phyloP scores from a whole-genome alignment of 2,329 filamentous ascomycete species.

The Septoria petroselini region DNA sequence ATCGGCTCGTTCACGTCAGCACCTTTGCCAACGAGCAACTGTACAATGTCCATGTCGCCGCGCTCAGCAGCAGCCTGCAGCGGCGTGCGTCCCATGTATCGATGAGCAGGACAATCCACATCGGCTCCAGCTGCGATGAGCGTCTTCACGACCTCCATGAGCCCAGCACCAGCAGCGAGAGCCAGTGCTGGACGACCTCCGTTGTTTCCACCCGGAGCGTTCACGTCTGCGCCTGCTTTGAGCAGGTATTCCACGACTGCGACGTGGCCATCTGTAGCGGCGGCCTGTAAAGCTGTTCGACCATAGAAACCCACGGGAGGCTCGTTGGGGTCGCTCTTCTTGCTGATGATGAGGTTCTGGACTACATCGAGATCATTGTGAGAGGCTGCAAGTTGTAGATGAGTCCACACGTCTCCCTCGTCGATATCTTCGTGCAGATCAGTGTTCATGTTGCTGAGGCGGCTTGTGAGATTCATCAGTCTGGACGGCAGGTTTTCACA shows the following conservation, averaged over 20 bases:
- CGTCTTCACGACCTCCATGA: constrained; percentile 17
- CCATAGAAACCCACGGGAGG: constrained; percentile 28
- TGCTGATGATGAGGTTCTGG: constrained; percentile 10
- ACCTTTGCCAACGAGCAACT: constrained; percentile 17
- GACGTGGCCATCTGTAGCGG: constrained; percentile 20
- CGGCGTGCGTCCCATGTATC: constrained; percentile 27
- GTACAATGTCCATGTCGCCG: constrained; percentile 19
- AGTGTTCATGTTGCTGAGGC: too few species aligned
- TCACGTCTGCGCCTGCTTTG: constrained; percentile 16
- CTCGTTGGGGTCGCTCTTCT: constrained; percentile 21
- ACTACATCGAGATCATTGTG: constrained; percentile 18
- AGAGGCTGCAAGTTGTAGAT: constrained; percentile 23
- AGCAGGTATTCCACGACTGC: constrained; percentile 23
- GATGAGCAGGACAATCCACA: constrained; percentile 19
- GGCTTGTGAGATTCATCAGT: too few species aligned
- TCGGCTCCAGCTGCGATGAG: constrained; percentile 24
- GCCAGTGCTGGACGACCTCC: constrained; percentile 23
- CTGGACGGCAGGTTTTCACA: too few species aligned
- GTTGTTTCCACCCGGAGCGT: constrained; percentile 27
- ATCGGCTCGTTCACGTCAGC: constrained; percentile 19
- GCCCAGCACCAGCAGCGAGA: constrained; percentile 23
- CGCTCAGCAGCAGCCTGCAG: constrained; percentile 27
- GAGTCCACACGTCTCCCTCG: constrained; percentile 21
- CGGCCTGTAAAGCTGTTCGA: constrained; percentile 29
- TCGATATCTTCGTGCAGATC: constrained; percentile 16